A percentile compares a stretch with the other conserved stretches of the same genome.
Conservation (phyloP, 805 yeast genomes). For the Starmerella kuoi region DNA sequence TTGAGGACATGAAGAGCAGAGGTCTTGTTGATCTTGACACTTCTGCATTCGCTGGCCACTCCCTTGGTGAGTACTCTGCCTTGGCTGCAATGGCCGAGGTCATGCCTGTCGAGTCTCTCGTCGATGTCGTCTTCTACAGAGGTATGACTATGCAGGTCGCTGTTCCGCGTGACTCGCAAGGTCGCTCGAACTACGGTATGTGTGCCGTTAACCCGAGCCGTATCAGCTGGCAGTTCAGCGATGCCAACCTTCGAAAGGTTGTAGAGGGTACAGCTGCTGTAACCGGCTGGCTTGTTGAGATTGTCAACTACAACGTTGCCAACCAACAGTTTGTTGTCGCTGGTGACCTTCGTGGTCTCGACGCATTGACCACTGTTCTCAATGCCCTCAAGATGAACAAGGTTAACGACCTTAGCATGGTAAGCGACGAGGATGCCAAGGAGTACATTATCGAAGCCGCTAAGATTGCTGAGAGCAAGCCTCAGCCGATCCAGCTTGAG, state of each 20-base stretch:
- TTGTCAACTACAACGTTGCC: conserved; percentile 96
- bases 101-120: conserved; percentile 95
- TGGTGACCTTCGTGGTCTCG: conserved; percentile 94
- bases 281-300: conserved; percentile 91
- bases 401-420: conserved; percentile 68
- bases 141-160: conserved; percentile 99
- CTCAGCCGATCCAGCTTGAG: conserved; percentile 93
- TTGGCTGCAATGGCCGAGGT: conserved; percentile 94
- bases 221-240: conserved; percentile 75
- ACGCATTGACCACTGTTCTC: conserved; percentile 82
- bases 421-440: conserved; percentile 77
- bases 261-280: conserved; percentile 73
- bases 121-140: conserved; percentile 96
- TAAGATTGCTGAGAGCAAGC: conserved; percentile 68
- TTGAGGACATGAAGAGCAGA: conserved; percentile 92
- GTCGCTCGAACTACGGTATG: conserved; percentile 99
- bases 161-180: conserved; percentile 89
- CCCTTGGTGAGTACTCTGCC: conserved; percentile 97
- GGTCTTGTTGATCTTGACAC: conserved; percentile 81
- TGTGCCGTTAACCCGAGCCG: conserved; percentile 96
- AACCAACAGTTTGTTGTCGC: conserved; percentile 98
- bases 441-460: conserved; percentile 83
- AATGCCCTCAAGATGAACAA: conserved; percentile 89
- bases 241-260: conserved; percentile 87
- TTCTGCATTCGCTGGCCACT: conserved; percentile 96